Evolutionary conservation across 139 green algal species (phyloP), one percentile per base, ranked within the genome.

Genomic region (Micractinium conductrix): DNA sequence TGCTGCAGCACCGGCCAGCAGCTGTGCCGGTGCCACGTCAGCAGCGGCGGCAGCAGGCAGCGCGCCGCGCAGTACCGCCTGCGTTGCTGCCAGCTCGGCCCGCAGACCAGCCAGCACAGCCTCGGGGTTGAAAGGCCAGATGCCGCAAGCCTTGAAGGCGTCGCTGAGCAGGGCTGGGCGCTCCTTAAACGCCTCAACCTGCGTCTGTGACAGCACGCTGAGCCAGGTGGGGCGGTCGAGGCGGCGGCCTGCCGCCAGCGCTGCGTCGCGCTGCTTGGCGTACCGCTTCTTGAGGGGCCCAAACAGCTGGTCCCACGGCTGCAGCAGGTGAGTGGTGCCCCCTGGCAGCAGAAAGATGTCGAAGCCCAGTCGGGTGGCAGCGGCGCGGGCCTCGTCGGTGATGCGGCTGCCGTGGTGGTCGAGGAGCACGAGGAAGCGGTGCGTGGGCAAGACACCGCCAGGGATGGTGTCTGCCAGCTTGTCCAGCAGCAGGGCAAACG

Each of bases 401-500:
- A 75, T 38, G 17, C 69, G 38, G 69, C 38, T 75, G 69, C 38
- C 35, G 69, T 55, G 69, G 38, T 55, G 40, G 69, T 75, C 69
- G 26, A 75, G 24, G 38, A 75, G n/a, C 21, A 75, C 5, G 17
- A 75, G 69, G 38, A 35, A 50, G 69, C 69, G 69, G 69, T 75
- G 16, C 24, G 40, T 28, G 69, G 37, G 69, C 14, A 40, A 75
- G 26, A 75, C 69, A 24, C 69, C 69, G 69, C 69, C 69, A 22
- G 69, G 69, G 24, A 75, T 50, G 38, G 38, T 53, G 69, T 21
- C 69, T 35, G 69, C 69, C 38, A 75, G 22, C 38, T 75, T 33
- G 38, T 21, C 22, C 38, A 75, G 38, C 69, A 75, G 21, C 38
- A 53, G 7, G 12, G 69, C 69, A 24, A 75, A 28, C 8, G 69